These are phyloP conservation scores for Kitagawia praeruptora DNA, from an alignment of 129 eudicot species.

Conservation along the genomic window DNA sequence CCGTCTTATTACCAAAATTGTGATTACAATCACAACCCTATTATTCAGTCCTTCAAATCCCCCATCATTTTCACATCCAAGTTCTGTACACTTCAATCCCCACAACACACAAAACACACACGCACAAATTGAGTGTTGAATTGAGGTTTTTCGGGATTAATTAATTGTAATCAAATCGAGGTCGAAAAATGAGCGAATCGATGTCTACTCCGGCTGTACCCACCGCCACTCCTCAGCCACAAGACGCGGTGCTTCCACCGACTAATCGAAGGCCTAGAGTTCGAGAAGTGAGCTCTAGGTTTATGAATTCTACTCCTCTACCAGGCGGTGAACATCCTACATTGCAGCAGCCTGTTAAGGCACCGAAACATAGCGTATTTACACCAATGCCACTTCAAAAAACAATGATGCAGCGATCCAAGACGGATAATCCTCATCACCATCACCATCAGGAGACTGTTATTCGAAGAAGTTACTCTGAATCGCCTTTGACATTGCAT, in stretches of 20 bases:
- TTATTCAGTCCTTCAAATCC: background rate
- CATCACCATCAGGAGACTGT: background rate
- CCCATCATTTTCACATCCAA: background rate
- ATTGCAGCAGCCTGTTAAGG: background rate
- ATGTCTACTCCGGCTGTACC: background rate
- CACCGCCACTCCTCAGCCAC: background rate
- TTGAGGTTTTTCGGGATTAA: background rate
- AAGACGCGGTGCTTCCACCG: conserved; percentile 27
- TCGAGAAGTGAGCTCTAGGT: conserved; percentile 79
- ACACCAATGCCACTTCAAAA: background rate
- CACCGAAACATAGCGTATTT: background rate
- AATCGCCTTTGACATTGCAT: conserved; percentile 20
- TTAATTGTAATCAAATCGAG: background rate
- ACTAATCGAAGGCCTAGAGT: conserved; percentile 62
- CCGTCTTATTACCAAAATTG: background rate
- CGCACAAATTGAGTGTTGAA: no score
- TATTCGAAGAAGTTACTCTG: conserved; percentile 30
- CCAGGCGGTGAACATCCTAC: background rate
- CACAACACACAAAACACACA: background rate
- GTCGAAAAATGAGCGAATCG: conserved; percentile 17
- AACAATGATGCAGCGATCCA: background rate
- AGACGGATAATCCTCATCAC: background rate
- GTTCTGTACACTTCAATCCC: background rate
- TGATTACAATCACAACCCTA: background rate
- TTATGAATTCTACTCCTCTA: conserved; percentile 49